phyloP scores from a whole-genome alignment of 176 grass and related monocot species.

The Alopecurus myosuroides region DNA sequence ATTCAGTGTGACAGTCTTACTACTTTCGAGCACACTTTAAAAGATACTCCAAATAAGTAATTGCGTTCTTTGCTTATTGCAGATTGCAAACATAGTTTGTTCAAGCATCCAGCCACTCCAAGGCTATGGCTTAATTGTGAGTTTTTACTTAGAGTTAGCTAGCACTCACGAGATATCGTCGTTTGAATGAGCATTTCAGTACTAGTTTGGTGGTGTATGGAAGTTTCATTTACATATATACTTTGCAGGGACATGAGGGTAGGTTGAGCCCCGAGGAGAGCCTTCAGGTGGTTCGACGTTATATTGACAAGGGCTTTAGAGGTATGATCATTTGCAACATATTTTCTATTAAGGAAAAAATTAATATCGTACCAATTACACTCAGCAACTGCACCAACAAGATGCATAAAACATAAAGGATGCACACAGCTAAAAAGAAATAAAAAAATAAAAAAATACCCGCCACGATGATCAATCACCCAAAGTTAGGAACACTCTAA shows the following conservation, averaged over 20 bases:
- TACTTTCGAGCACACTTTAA: not conserved
- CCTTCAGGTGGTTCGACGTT: constrained; percentile 47
- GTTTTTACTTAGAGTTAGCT: constrained; percentile 17
- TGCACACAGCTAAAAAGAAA: no score
- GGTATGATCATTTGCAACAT: constrained; percentile 37
- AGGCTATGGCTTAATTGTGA: constrained; percentile 44
- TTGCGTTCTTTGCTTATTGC: not conserved
- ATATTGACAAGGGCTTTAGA: constrained; percentile 86
- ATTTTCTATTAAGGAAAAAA: no score
- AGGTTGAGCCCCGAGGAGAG: constrained; percentile 43
- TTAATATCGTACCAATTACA: no score
- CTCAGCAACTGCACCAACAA: no score
- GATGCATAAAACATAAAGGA: no score
- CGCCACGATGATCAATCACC: no score
- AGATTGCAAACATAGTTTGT: constrained; percentile 75
- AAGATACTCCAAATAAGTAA: not conserved
- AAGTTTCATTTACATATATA: constrained; percentile 13
- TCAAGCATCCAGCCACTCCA: constrained; percentile 94
- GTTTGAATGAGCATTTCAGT: not conserved
- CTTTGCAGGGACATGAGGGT: constrained; percentile 60
- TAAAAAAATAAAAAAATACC: no score
- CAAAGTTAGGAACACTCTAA: no score
- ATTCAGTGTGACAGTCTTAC: not conserved
- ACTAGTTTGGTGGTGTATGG: not conserved
- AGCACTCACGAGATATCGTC: not conserved